Evolutionary conservation across 768 basidiomycete genomes (phyloP).

Genomic region (Boletus sp.): DNA sequence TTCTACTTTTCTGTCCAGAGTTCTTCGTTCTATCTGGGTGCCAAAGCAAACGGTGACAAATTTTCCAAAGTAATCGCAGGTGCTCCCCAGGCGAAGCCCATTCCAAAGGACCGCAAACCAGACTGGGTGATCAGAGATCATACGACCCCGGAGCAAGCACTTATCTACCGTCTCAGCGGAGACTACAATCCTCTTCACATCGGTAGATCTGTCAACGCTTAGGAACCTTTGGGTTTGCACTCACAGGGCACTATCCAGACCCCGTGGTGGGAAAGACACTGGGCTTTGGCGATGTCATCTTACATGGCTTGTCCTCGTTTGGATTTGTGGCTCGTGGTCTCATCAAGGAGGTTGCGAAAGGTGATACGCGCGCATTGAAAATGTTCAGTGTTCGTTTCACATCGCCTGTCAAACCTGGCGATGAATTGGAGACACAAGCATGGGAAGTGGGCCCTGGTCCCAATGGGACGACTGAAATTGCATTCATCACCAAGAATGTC

Average conservation of each 20-base stretch:
- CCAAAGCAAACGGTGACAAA: conserved; percentile 58
- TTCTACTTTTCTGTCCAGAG: conserved; percentile 34
- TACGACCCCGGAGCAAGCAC: conserved; percentile 63
- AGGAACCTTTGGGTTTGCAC: not conserved
- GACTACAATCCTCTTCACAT: conserved; percentile 81
- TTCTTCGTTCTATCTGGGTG: conserved; percentile 68
- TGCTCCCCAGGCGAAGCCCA: conserved; percentile 56
- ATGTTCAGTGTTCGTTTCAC: conserved; percentile 77
- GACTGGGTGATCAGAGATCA: conserved; percentile 61
- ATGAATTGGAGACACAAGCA: conserved; percentile 69
- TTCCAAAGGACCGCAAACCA: conserved; percentile 58
- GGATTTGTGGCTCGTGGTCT: conserved; percentile 81
- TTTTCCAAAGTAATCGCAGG: conserved; percentile 61
- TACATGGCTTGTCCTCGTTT: conserved; percentile 80
- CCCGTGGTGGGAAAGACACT: conserved; percentile 65
- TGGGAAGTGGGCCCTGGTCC: conserved; percentile 76
- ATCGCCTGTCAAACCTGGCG: conserved; percentile 79
- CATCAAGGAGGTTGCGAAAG: conserved; percentile 57
- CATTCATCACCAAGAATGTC: conserved; percentile 60
- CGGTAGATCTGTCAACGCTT: conserved; percentile 36
- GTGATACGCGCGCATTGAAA: conserved; percentile 58
- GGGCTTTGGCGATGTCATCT: conserved; percentile 81
- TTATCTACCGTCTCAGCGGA: conserved; percentile 69
- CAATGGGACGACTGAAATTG: conserved; percentile 53
- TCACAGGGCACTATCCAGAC: conserved; percentile 40